phyloP scores from a whole-genome alignment of 768 basidiomycete species.

The Jaapia argillacea region DNA sequence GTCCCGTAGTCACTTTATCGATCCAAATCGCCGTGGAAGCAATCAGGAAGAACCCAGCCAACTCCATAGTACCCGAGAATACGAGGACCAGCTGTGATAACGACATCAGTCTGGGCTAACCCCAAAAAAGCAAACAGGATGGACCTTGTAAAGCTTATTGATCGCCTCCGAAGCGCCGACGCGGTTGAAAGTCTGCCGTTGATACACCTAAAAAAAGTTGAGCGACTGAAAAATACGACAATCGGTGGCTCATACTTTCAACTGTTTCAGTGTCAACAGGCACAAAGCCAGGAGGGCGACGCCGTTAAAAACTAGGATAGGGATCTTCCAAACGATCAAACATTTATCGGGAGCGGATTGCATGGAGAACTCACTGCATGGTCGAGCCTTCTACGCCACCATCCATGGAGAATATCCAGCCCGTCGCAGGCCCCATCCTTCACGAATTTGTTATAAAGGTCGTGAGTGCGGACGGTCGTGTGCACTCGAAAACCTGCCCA shows the following conservation, averaged over 20 bases:
- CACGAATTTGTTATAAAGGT: conserved; percentile 24
- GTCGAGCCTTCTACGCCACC: conserved; percentile 27
- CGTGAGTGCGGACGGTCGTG: conserved; percentile 20
- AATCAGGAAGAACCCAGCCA: conserved; percentile 38
- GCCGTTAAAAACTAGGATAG: conserved; percentile 29
- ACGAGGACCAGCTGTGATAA: conserved; percentile 34
- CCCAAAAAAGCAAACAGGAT: neutral
- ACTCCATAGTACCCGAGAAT: conserved; percentile 37
- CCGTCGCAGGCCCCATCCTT: conserved; percentile 28
- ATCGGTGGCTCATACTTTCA: conserved; percentile 22
- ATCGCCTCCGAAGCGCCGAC: conserved; percentile 37
- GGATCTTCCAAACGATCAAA: conserved; percentile 19
- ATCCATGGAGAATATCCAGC: conserved; percentile 29
- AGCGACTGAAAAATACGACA: neutral
- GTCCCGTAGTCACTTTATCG: conserved; percentile 29
- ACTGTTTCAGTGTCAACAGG: conserved; percentile 31
- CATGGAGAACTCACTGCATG: conserved; percentile 26
- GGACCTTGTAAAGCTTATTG: conserved; percentile 37
- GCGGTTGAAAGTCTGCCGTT: conserved; percentile 33
- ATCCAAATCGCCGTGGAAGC: conserved; percentile 40
- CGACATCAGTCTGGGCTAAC: neutral
- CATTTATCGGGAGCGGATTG: neutral
- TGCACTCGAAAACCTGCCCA: conserved; percentile 37
- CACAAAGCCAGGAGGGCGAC: conserved; percentile 25
- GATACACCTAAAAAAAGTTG: conserved; percentile 26